Conservation (phyloP, 768 basidiomycete genomes). For the Xerocomus brunneocitrinus region DNA sequence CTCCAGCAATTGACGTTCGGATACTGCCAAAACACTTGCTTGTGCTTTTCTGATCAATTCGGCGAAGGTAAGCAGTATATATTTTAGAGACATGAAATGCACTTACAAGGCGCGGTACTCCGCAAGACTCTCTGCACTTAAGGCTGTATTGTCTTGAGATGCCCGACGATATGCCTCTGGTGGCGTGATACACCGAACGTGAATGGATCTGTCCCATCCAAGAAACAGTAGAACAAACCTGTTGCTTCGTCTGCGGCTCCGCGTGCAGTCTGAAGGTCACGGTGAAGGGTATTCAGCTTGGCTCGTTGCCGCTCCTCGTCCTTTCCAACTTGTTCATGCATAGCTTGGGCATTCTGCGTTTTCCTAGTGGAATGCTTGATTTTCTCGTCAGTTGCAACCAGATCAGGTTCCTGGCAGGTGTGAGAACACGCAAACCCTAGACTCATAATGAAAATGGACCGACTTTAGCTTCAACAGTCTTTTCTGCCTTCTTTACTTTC, state of each 20-base stretch:
- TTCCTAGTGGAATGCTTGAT: conserved; percentile 84
- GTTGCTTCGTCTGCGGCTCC: conserved; percentile 73
- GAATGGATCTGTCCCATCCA: not conserved
- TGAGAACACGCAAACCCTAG: not conserved
- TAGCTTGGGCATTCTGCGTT: conserved; percentile 60
- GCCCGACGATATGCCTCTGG: conserved; percentile 71
- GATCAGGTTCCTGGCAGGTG: conserved; percentile 65
- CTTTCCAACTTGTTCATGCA: conserved; percentile 57
- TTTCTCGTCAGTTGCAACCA: conserved; percentile 80
- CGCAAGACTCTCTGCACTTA: conserved; percentile 79
- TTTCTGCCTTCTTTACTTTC: conserved; percentile 87
- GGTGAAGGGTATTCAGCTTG: conserved; percentile 52
- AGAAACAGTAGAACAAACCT: conserved; percentile 42
- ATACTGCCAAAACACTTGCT: conserved; percentile 74
- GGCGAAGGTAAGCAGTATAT: conserved; percentile 1
- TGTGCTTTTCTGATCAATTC: conserved; percentile 58
- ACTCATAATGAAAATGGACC: conserved; percentile 9
- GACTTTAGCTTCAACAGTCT: conserved; percentile 79
- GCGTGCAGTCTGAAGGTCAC: conserved; percentile 63
- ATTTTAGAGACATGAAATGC: not conserved
- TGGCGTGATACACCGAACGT: conserved; percentile 9
- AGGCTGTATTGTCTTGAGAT: conserved; percentile 68
- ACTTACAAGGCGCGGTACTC: conserved; percentile 54
- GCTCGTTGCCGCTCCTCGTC: conserved; percentile 50
- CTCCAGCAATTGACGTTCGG: conserved; percentile 84